phyloP scores from a whole-genome alignment of 495 filamentous ascomycete species.

The Penicillium egyptiacum region DNA sequence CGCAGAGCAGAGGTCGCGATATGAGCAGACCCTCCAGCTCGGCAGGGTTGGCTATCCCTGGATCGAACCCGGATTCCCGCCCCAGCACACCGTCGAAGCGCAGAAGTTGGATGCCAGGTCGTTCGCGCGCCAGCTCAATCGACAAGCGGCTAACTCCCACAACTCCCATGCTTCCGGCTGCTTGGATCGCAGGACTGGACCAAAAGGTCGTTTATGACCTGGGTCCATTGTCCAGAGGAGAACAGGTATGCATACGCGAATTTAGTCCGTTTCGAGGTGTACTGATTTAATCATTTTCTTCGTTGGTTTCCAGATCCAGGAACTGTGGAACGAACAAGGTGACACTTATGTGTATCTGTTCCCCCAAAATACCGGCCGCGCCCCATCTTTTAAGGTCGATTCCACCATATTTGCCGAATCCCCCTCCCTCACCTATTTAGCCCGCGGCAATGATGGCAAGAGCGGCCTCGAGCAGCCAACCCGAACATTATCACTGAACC shows the following conservation, averaged over 20 bases:
- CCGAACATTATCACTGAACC: constrained; percentile 42
- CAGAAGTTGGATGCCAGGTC: constrained; percentile 57
- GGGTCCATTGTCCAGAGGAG: constrained; percentile 54
- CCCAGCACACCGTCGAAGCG: constrained; percentile 46
- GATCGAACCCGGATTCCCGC: constrained; percentile 38
- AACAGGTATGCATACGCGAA: constrained; percentile 50
- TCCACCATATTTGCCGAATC: constrained; percentile 72
- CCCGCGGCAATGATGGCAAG: constrained; percentile 59
- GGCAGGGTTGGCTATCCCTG: constrained; percentile 40
- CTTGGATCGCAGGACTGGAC: constrained; percentile 63
- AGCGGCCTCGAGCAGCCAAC: constrained; percentile 40
- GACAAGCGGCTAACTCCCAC: constrained; percentile 24
- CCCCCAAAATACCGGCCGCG: constrained; percentile 60
- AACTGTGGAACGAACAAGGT: constrained; percentile 84
- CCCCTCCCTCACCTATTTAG: constrained; percentile 62
- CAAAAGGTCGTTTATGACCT: constrained; percentile 63
- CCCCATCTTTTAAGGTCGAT: constrained; percentile 76
- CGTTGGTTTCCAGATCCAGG: constrained; percentile 57
- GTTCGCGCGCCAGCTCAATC: constrained; percentile 39
- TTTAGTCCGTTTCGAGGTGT: too few species aligned
- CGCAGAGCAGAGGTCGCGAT: constrained; percentile 44
- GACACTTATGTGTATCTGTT: constrained; percentile 85
- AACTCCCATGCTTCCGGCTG: constrained; percentile 34
- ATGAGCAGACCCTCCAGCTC: constrained; percentile 41
- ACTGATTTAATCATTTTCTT: background rate